phyloP scores from a whole-genome alignment of 257 asterid genomes.

The Catharanthus roseus region DNA sequence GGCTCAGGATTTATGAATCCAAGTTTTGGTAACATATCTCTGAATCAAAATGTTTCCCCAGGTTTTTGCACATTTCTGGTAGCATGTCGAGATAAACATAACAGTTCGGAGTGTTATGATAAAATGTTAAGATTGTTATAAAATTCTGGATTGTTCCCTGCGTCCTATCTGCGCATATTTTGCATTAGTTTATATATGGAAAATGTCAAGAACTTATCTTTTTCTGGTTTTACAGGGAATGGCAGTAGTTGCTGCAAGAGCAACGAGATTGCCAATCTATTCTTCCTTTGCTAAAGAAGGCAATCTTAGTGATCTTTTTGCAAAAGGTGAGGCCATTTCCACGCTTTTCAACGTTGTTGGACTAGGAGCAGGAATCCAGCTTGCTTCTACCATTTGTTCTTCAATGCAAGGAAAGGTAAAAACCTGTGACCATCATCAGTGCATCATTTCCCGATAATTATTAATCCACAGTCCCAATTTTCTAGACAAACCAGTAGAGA shows the following conservation, averaged over 20 bases:
- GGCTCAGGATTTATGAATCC: not conserved
- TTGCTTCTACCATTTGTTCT: conserved; percentile 88
- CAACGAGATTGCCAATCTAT: conserved; percentile 91
- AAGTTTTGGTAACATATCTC: not conserved
- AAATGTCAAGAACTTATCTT: conserved; percentile 1
- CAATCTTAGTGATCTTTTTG: conserved; percentile 94
- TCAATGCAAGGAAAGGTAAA: conserved; percentile 89
- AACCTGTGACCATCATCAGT: not conserved
- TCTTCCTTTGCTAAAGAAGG: conserved; percentile 99
- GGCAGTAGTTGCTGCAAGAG: conserved; percentile 99
- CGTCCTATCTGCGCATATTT: not conserved
- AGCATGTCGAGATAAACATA: not conserved
- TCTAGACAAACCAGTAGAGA: too few relatives aligned
- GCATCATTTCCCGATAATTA: conserved; percentile 3
- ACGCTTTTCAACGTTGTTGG: conserved; percentile 88
- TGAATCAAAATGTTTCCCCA: not conserved
- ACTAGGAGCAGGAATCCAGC: conserved; percentile 85
- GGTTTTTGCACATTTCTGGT: not conserved
- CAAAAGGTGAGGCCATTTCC: conserved; percentile 97
- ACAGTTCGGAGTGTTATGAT: not conserved
- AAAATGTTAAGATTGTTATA: not conserved
- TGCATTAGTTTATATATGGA: not conserved
- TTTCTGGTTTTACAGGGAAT: conserved; percentile 62
- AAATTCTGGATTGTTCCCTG: not conserved
- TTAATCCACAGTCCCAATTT: too few relatives aligned